Evolutionary conservation across 129 eudicot species (phyloP).

Genomic region (Helichrysum umbraculigerum): DNA sequence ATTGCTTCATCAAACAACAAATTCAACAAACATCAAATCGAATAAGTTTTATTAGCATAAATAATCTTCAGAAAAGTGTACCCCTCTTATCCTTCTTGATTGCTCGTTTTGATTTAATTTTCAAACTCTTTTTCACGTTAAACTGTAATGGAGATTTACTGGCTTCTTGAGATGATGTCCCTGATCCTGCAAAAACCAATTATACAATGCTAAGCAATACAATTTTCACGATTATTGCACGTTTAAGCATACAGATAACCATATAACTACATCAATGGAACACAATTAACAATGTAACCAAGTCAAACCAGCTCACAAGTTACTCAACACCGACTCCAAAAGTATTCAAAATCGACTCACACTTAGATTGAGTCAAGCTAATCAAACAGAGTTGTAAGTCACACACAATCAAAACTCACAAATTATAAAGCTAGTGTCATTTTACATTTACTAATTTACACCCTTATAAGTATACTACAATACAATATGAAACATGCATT

Average conservation of each 20-base stretch:
- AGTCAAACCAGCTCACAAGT: neutral
- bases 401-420: neutral
- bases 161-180: conserved; percentile 43
- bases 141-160: conserved; percentile 49
- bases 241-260: neutral
- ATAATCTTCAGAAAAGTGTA: conserved; percentile 10
- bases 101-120: conserved; percentile 47
- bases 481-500: neutral
- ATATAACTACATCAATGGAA: neutral
- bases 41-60: conserved; percentile 5
- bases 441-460: neutral
- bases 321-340: neutral
- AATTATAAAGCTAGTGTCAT: neutral
- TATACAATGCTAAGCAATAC: conserved; percentile 7
- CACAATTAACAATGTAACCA: neutral
- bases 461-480: neutral
- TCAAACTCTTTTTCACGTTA: conserved; percentile 69
- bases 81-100: conserved; percentile 62
- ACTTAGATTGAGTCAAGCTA: neutral
- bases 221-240: neutral
- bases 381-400: neutral
- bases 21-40: neutral
- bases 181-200: conserved; percentile 30
- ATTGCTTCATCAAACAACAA: conserved; percentile 1
- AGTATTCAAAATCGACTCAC: neutral